phyloP scores from a whole-genome alignment of 2,329 filamentous ascomycete genomes.

The Penicillium aurantiogriseum region DNA sequence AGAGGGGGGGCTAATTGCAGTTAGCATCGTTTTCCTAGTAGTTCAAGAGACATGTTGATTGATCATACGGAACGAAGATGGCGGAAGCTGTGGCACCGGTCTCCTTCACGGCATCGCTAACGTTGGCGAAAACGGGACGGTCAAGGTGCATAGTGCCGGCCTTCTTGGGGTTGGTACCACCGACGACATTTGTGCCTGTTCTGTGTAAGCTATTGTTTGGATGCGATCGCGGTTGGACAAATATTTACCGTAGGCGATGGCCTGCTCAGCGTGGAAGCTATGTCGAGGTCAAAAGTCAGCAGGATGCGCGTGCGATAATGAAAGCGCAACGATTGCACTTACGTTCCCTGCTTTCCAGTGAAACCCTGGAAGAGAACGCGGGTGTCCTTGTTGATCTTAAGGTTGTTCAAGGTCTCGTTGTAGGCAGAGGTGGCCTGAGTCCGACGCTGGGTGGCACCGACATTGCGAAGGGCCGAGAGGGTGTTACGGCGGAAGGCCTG shows the following conservation, averaged over 20 bases:
- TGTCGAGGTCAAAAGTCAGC: constrained; percentile 17
- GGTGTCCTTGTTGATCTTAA: constrained; percentile 88
- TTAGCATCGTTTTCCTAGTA: constrained; percentile 16
- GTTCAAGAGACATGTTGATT: neutral
- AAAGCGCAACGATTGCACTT: constrained; percentile 43
- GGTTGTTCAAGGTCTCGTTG: constrained; percentile 73
- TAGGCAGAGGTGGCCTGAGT: constrained; percentile 69
- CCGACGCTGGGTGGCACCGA: constrained; percentile 63
- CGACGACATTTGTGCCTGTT: constrained; percentile 90
- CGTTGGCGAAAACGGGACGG: constrained; percentile 88
- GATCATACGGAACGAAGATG: constrained; percentile 85
- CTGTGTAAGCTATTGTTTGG: constrained; percentile 22
- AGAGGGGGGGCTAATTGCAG: constrained; percentile 68
- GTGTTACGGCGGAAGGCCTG: constrained; percentile 77
- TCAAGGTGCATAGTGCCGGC: constrained; percentile 85
- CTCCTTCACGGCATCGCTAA: constrained; percentile 82
- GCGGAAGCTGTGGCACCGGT: constrained; percentile 88
- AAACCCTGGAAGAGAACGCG: constrained; percentile 97
- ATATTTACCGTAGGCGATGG: constrained; percentile 89
- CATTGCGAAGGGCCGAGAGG: constrained; percentile 65
- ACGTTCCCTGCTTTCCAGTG: constrained; percentile 95
- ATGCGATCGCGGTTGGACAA: constrained; percentile 19
- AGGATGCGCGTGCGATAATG: constrained; percentile 32
- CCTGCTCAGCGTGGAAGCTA: constrained; percentile 96
- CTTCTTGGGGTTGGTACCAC: constrained; percentile 99